Conservation (phyloP, 495 filamentous ascomycete species). For the Penicillium egyptiacum region DNA sequence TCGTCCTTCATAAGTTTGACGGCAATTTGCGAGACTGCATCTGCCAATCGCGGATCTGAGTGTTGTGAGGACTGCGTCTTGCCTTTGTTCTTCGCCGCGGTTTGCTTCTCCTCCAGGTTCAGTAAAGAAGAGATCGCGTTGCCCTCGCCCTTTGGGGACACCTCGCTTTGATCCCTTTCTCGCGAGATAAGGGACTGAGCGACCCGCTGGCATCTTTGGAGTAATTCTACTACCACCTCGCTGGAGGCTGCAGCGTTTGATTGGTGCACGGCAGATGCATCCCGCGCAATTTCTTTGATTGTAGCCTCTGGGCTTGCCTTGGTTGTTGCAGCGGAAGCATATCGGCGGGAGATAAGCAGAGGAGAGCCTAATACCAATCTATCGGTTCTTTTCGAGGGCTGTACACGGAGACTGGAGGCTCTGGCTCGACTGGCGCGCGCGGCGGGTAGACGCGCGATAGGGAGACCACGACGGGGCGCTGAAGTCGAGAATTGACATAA, state of each 20-base stretch:
- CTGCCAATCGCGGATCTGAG: constrained; percentile 30
- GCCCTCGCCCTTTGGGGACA: constrained; percentile 21
- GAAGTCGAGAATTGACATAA: constrained; percentile 39
- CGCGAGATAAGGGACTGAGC: constrained; percentile 37
- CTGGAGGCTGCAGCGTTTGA: constrained; percentile 42
- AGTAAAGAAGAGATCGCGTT: constrained; percentile 53
- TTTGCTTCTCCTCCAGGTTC: constrained; percentile 49
- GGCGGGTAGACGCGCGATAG: constrained; percentile 21
- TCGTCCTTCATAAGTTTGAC: constrained; percentile 70
- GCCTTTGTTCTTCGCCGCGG: constrained; percentile 17
- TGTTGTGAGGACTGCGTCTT: constrained; percentile 17
- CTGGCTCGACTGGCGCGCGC: constrained; percentile 11
- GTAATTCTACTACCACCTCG: constrained; percentile 37
- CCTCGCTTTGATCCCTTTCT: constrained; percentile 27
- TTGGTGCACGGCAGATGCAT: constrained; percentile 31
- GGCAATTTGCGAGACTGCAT: constrained; percentile 53
- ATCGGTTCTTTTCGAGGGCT: constrained; percentile 14
- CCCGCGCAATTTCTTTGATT: constrained; percentile 30
- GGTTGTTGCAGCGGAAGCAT: constrained; percentile 16
- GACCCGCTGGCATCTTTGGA: constrained; percentile 47
- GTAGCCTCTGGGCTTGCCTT: constrained; percentile 14
- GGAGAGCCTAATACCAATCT: constrained; percentile 6
- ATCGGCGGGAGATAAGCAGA: constrained; percentile 8
- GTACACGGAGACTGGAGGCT: constrained; percentile 18
- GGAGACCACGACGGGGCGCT: constrained; percentile 20